These are phyloP conservation scores for Pseudopithomyces chartarum DNA, from an alignment of 2,329 filamentous ascomycete genomes.

Conservation along the genomic window DNA sequence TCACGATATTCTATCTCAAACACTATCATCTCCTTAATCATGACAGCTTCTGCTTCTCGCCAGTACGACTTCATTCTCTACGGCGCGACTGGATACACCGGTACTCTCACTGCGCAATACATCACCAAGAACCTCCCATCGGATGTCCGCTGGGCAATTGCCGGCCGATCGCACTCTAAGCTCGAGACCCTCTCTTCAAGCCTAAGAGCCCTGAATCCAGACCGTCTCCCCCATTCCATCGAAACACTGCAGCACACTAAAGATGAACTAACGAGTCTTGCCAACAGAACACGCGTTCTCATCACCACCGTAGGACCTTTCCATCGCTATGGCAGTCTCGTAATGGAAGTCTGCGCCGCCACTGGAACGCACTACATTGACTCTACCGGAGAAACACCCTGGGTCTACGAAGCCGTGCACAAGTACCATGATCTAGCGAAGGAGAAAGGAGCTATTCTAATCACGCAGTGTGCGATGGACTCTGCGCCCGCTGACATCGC, in stretches of 20 bases:
- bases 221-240: slow-evolving; percentile 7
- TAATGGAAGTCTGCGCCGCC: slow-evolving; percentile 12
- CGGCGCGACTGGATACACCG: slow-evolving; percentile 18
- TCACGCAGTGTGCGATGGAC: slow-evolving; percentile 6
- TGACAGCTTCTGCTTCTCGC: not conserved
- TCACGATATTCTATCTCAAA: not conserved
- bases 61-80: slow-evolving; percentile 15
- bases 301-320: slow-evolving; percentile 14
- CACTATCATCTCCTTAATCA: not conserved
- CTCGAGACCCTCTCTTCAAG: slow-evolving; percentile 3
- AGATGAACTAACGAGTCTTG: not conserved
- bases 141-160: slow-evolving; percentile 14
- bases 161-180: slow-evolving; percentile 5
- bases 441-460: slow-evolving; percentile 2
- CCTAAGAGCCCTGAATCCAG: not conserved
- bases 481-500: slow-evolving; percentile 5
- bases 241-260: slow-evolving; percentile 3
- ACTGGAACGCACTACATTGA: slow-evolving; percentile 16
- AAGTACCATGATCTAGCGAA: slow-evolving; percentile 3
- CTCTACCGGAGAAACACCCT: slow-evolving; percentile 8
- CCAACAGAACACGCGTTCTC: slow-evolving; percentile 5
- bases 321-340: slow-evolving; percentile 9
- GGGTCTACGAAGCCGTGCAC: slow-evolving; percentile 6
- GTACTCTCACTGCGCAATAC: slow-evolving; percentile 12
- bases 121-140: slow-evolving; percentile 12